These are phyloP conservation scores for Pythium volutum DNA, from an alignment of 352 stramenopile species.

Conservation along the genomic window DNA sequence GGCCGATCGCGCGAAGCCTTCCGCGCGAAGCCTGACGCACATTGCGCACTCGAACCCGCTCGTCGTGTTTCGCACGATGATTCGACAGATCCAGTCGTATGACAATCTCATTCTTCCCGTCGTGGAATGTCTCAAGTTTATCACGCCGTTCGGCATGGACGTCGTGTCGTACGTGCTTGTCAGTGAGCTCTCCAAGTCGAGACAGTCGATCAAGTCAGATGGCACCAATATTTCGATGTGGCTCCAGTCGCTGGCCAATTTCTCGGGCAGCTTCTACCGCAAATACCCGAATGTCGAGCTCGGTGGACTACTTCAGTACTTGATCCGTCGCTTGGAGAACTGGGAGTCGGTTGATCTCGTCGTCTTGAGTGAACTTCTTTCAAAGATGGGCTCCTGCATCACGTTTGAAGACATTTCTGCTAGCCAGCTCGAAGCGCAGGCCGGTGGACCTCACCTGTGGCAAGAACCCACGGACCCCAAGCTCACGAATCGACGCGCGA, in stretches of 20 bases:
- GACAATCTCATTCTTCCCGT: constrained; percentile 96
- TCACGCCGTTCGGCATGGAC: constrained; percentile 92
- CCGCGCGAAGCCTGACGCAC: constrained; percentile 76
- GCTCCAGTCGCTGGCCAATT: constrained; percentile 92
- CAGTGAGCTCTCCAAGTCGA: constrained; percentile 82
- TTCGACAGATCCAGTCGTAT: constrained; percentile 96
- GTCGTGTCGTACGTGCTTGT: constrained; percentile 93
- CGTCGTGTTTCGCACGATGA: constrained; percentile 93
- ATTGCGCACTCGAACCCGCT: constrained; percentile 92
- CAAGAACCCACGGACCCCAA: constrained; percentile 78
- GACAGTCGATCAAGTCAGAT: constrained; percentile 83
- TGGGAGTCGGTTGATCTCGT: constrained; percentile 85
- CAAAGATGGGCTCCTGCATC: constrained; percentile 86
- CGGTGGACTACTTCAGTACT: constrained; percentile 86
- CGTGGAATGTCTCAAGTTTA: constrained; percentile 94
- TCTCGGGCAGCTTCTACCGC: constrained; percentile 93
- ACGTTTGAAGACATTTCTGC: constrained; percentile 84
- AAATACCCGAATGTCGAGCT: constrained; percentile 93
- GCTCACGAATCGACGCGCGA: constrained; percentile 79
- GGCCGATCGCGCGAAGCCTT: constrained; percentile 75
- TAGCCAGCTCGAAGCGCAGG: constrained; percentile 79
- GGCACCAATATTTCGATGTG: constrained; percentile 93
- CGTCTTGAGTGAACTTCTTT: constrained; percentile 85
- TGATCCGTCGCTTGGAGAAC: constrained; percentile 85
- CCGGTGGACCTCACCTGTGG: constrained; percentile 75